Evolutionary conservation across 805 yeast species (phyloP).

Genomic region (Candida pini): DNA sequence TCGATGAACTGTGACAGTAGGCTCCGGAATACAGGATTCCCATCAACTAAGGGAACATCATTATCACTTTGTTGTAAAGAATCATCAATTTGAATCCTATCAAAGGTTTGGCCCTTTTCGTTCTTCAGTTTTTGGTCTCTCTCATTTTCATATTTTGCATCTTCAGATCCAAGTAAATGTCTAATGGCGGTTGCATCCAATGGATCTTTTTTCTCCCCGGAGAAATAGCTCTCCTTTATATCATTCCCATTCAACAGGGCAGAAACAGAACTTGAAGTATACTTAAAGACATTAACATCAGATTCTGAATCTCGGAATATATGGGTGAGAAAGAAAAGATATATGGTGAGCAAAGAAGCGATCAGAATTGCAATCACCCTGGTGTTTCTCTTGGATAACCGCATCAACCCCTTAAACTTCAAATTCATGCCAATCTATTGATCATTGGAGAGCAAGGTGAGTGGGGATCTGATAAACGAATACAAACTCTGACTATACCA

Average conservation of each 20-base stretch:
- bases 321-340: too few relatives aligned
- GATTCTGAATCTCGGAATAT: too few relatives aligned
- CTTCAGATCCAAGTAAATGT: constrained; percentile 10
- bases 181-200: constrained; percentile 9
- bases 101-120: background rate
- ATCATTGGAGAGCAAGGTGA: too few relatives aligned
- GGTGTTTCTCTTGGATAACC: too few relatives aligned
- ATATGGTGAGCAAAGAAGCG: too few relatives aligned
- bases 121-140: background rate
- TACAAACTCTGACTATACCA: too few relatives aligned
- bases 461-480: too few relatives aligned
- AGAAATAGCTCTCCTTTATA: constrained; percentile 11
- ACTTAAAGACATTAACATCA: constrained; percentile 3
- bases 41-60: constrained; percentile 1
- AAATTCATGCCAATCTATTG: too few relatives aligned
- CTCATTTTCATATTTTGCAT: background rate
- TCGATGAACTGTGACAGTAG: constrained; percentile 9
- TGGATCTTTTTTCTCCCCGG: constrained; percentile 7
- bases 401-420: too few relatives aligned
- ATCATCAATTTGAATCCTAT: background rate
- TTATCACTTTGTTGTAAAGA: background rate
- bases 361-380: too few relatives aligned
- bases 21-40: constrained; percentile 3
- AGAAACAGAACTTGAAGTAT: constrained; percentile 4
- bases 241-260: constrained; percentile 4